These are phyloP conservation scores for Coemansia reversa DNA, from an alignment of 192 early-diverging fungal species.

Conservation along the genomic window DNA sequence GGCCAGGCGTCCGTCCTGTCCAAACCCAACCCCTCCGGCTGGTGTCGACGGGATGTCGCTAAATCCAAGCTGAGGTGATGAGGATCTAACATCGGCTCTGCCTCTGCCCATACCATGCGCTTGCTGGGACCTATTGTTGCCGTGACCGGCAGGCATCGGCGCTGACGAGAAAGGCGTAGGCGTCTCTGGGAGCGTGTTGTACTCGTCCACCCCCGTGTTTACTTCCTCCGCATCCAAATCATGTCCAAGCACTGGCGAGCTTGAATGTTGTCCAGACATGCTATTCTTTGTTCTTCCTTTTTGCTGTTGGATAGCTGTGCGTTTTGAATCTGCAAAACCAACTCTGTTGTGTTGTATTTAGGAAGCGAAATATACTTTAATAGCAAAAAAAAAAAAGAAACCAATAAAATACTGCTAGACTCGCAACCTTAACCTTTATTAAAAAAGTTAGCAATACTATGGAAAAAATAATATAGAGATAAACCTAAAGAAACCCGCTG, in stretches of 20 bases:
- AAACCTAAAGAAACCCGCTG: too few relatives aligned
- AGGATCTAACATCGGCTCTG: conserved; percentile 16
- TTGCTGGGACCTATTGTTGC: conserved; percentile 7
- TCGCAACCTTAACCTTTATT: too few relatives aligned
- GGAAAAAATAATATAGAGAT: too few relatives aligned
- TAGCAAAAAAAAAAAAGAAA: too few relatives aligned
- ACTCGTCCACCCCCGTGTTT: conserved; percentile 14
- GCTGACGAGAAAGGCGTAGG: conserved; percentile 46
- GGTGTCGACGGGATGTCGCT: conserved; percentile 48
- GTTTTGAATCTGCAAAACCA: background rate
- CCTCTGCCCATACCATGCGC: background rate
- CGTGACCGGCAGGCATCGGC: conserved; percentile 14
- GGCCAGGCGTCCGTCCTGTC: conserved; percentile 22
- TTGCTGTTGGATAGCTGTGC: background rate
- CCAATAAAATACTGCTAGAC: too few relatives aligned
- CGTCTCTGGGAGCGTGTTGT: conserved; percentile 44
- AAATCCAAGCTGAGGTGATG: conserved; percentile 43
- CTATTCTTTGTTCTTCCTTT: background rate
- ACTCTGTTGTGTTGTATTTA: too few relatives aligned
- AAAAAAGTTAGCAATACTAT: too few relatives aligned
- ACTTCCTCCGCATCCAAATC: conserved; percentile 36
- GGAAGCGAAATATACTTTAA: too few relatives aligned
- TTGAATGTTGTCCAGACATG: conserved; percentile 38
- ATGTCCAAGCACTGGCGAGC: conserved; percentile 39
- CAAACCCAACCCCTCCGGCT: conserved; percentile 15